Base-by-base conservation (phyloP, 352 stramenopile species). In the Blastocystis sp. region DNA sequence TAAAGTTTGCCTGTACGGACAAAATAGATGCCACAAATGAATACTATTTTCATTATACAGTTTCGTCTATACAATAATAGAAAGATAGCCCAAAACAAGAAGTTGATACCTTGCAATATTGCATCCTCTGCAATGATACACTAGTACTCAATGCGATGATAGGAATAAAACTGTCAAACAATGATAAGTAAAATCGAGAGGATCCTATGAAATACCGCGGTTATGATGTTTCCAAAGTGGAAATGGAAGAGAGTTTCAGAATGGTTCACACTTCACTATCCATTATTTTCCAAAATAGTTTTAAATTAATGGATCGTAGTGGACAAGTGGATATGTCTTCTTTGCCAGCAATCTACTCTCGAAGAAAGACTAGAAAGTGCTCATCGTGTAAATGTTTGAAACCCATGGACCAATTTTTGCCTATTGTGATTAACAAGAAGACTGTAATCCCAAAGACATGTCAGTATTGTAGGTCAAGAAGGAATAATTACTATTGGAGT, bases 311-410 rank as follows among this genome's bases (percentile, higher is more conserved):
- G 34, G 37, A 66, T n/a, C 20, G 15, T 39, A 80, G 26, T 34
- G 50, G 43, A 66, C 13, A 50, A 3, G 54, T 84, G 64, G 73
- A 84, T 68, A 18, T 68, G 47, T 41, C 43, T 23, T 66, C 11
- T 18, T 53, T 84, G 59, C 73, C 73, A 26, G 73, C 73, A 47
- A 66, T 56, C 73, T 84, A 84, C 53, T 84, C 73, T 2, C 64
- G 62, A 47, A 84, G 55, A 61, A 84, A 84, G 50, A 84, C 73
- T n/a, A 5, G 73, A 15, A 84, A 84, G 73, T 84, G 73, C 53
- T 84, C 73, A n/a, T 84, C 73, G 26, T 84, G 73, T 47, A 84
- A 84, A 68, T 84, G 73, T 64, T 45, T 84, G 50, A 84, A 84
- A 64, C 73, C 73, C 3, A 84, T 84, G 73, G 73, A 84, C 20